Conservation (phyloP, 2,329 filamentous ascomycete genomes). For the Nemania sp. region DNA sequence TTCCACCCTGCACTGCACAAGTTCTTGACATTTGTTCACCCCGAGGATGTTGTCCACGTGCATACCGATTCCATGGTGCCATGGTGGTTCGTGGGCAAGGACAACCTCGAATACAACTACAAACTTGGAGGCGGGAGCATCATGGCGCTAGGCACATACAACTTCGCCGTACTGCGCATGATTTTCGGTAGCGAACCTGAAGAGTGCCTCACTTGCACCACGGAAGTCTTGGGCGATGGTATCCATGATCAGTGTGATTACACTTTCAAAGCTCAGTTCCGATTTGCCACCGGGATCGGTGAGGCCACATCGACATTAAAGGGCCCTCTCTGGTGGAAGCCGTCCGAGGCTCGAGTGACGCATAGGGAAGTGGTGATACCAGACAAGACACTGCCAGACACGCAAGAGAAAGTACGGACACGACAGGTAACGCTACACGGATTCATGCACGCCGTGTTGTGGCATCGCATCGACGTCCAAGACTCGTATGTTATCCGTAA, state of each 20-base stretch:
- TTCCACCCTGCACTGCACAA: too few species aligned
- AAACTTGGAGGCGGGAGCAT: background rate
- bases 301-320: background rate
- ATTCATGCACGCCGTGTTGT: background rate
- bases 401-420: background rate
- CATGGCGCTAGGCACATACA: background rate
- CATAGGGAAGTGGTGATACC: background rate
- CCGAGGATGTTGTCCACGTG: background rate
- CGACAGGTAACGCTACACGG: background rate
- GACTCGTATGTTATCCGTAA: background rate
- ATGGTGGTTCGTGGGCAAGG: background rate
- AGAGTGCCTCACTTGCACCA: background rate
- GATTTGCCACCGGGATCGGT: background rate
- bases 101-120: background rate
- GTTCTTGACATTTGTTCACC: background rate
- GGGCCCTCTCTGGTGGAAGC: background rate
- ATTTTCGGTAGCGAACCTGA: conserved; percentile 19
- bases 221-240: background rate
- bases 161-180: background rate
- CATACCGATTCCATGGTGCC: background rate
- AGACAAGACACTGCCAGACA: background rate
- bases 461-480: background rate
- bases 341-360: background rate
- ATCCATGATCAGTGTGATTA: conserved; percentile 1
- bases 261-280: background rate